Base-by-base conservation (phyloP, 202 grass and related monocot species). In the Hordeum pubiflorum region DNA sequence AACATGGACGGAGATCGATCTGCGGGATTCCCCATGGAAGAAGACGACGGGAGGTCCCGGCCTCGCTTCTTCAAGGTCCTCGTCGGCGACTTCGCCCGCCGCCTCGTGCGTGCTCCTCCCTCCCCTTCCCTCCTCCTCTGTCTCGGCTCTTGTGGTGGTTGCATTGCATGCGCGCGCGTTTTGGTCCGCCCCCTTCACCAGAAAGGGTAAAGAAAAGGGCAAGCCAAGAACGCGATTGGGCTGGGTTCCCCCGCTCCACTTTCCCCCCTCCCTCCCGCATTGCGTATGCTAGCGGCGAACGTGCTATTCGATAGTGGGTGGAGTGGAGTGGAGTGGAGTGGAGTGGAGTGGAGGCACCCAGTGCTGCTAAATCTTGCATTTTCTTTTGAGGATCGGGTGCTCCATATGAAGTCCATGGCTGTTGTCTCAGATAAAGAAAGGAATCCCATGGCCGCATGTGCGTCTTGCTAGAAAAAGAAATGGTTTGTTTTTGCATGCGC, bases 41-140 rank as follows among this genome's bases (percentile, higher is more conserved):
- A 59, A 23, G 73, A 57, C 18, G 82, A 22, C 17, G 41, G 72
- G 81, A 89, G 55, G 86, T 81, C 63, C 52, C 92, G 55, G 84
- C 83, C 63, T 58, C 92, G 81, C 13, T 94, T 94, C 89, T 89
- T 85, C 63, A 91, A 94, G 87, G 74, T 94, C 57, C 79, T 94
- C 67, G 21, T 87, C 75, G 87, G 84, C 57, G 82, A 91, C 64
- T 88, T 83, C 79, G 40, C 74, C 46, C 69, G 85, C 24, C 82
- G 89, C 64, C 50, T 89, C 84, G 92, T 89, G 77, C 91, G 89
- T 86, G 36, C 10, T 65, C 39, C 78, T 31, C 74, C 56, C 2
- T 32, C 13, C 14, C 37, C 26, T 40, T 6, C n/a, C 52, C 12
- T 15, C 58, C 34, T 48, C 26, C 13, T 21, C 10, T 33, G 68